A percentile compares a stretch with the other conserved stretches of the same genome.
phyloP scores from a whole-genome alignment of 176 grass and related monocot species.

The Rhynchospora breviuscula region DNA sequence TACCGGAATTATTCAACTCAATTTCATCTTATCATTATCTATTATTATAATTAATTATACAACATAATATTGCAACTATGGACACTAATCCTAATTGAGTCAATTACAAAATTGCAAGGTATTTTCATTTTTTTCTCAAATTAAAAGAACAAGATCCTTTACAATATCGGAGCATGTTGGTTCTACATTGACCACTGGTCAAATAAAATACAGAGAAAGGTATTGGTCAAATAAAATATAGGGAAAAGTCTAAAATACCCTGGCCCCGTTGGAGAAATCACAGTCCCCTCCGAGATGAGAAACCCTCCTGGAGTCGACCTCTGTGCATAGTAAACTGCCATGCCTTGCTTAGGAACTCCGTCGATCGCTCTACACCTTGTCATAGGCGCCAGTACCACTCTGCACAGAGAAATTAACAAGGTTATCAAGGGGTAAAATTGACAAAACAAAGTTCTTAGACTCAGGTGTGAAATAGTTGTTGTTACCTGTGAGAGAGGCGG shows the following conservation, averaged over 20 bases:
- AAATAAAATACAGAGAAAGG: background rate
- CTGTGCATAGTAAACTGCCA: conserved; percentile 73
- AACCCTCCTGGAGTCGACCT: conserved; percentile 62
- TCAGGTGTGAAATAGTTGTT: background rate
- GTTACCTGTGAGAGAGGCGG: conserved; percentile 78
- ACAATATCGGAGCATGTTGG: background rate
- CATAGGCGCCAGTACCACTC: conserved; percentile 92
- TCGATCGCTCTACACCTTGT: conserved; percentile 78
- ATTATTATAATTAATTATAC: background rate
- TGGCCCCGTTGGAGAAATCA: conserved; percentile 55
- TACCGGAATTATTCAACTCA: background rate
- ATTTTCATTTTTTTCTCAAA: background rate
- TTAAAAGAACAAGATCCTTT: background rate
- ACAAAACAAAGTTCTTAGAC: background rate
- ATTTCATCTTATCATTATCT: background rate
- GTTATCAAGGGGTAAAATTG: background rate
- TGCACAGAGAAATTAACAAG: background rate
- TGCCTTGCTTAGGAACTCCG: conserved; percentile 50
- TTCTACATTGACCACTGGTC: background rate
- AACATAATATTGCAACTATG: background rate
- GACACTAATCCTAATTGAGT: background rate
- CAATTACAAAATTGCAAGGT: background rate
- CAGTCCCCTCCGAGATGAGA: conserved; percentile 84
- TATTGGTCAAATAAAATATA: background rate
- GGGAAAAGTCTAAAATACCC: conserved; percentile 47